A percentile compares a stretch with the other conserved stretches of the same genome.
These are phyloP conservation scores for Fusarium sulawesiense DNA, from an alignment of 2,329 filamentous ascomycete genomes.

Conservation along the genomic window DNA sequence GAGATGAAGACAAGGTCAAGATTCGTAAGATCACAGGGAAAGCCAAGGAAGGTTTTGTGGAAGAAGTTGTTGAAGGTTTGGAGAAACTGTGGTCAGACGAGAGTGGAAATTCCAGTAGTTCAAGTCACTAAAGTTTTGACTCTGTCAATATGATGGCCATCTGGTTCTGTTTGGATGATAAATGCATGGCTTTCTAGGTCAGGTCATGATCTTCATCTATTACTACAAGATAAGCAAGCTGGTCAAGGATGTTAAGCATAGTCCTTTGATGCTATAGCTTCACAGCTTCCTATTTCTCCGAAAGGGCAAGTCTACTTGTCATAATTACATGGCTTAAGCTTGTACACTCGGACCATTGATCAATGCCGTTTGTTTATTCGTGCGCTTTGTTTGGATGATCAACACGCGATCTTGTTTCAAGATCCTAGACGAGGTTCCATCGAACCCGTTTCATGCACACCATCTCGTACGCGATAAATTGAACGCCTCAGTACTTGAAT, in stretches of 20 bases:
- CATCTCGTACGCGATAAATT: not conserved
- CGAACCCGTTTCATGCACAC: not conserved
- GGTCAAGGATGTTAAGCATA: not conserved
- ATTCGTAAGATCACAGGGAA: not conserved
- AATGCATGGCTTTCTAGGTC: not conserved
- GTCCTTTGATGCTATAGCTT: not conserved
- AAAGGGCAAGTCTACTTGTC: not conserved
- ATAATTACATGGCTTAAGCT: not conserved
- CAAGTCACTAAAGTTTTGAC: not conserved
- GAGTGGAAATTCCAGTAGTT: not conserved
- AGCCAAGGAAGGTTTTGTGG: not conserved
- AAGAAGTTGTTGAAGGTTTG: not conserved
- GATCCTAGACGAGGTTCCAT: conserved; percentile 19
- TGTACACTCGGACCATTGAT: not conserved
- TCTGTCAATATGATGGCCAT: not conserved
- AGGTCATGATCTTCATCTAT: not conserved
- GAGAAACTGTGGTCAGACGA: not conserved
- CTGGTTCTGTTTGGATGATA: not conserved
- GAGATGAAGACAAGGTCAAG: not conserved
- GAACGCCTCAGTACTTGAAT: not conserved
- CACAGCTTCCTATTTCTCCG: not conserved
- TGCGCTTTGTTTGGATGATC: conserved; percentile 7
- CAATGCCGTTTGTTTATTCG: conserved; percentile 22
- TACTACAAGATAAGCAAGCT: not conserved
- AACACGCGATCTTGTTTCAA: conserved; percentile 17